Evolutionary conservation across 495 filamentous ascomycete genomes (phyloP).

Genomic region (Aspergillus funiculosus): DNA sequence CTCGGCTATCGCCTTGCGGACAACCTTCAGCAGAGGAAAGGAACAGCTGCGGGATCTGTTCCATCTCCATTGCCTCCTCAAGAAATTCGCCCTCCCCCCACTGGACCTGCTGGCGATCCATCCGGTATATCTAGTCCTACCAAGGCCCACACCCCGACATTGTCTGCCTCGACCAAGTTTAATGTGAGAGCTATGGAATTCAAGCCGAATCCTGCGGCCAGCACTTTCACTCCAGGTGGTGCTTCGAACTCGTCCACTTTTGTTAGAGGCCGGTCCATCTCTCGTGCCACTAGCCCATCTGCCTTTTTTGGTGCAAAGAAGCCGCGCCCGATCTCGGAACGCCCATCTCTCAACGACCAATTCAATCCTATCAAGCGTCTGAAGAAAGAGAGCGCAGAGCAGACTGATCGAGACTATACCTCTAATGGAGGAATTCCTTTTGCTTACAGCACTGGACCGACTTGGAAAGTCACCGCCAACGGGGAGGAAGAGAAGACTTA

Average conservation of each 20-base stretch:
- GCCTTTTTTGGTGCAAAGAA: constrained; percentile 58
- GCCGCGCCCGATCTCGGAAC: constrained; percentile 48
- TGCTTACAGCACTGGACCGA: constrained; percentile 72
- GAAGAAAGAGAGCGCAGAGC: constrained; percentile 49
- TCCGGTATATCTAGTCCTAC: constrained; percentile 38
- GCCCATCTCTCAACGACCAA: constrained; percentile 56
- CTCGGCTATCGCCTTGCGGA: constrained; percentile 51
- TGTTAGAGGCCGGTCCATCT: constrained; percentile 44
- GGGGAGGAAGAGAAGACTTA: constrained; percentile 65
- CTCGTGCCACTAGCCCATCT: constrained; percentile 45
- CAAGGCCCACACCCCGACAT: constrained; percentile 45
- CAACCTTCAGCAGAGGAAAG: constrained; percentile 53
- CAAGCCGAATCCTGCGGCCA: constrained; percentile 71
- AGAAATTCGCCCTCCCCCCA: constrained; percentile 45
- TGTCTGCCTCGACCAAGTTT: constrained; percentile 58
- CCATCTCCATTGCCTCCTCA: constrained; percentile 53
- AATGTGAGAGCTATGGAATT: constrained; percentile 83
- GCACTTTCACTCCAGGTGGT: constrained; percentile 64
- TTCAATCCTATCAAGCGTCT: constrained; percentile 75
- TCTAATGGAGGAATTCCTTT: constrained; percentile 71
- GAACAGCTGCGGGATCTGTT: constrained; percentile 36
- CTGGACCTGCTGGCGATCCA: constrained; percentile 44
- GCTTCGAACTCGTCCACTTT: constrained; percentile 58
- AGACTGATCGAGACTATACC: constrained; percentile 42
- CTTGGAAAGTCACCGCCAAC: constrained; percentile 58